Evolutionary conservation across 148 eudicot genomes (phyloP).

Genomic region (Nepenthes mirabilis): DNA sequence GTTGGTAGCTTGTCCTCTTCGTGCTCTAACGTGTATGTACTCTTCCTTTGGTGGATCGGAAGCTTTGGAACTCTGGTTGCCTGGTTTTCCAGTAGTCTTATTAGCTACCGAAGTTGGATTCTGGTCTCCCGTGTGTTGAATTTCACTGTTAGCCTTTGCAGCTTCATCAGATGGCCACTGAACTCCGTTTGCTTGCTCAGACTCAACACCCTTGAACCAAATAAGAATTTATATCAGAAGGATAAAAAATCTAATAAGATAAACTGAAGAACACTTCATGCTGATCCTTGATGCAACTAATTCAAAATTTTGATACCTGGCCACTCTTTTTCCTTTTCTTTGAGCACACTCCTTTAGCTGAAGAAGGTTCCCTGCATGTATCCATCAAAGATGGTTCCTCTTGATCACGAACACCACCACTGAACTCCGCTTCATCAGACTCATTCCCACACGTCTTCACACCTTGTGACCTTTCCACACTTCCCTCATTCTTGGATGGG

Average conservation of each 20-base stretch:
- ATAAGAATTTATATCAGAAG: background rate
- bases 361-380: conserved; percentile 17
- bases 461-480: conserved; percentile 27
- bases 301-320: conserved; percentile 31
- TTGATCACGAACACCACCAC: conserved; percentile 34
- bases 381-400: conserved; percentile 26
- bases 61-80: conserved; percentile 57
- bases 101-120: conserved; percentile 31
- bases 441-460: conserved; percentile 32
- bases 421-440: conserved; percentile 52
- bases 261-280: background rate
- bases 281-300: background rate
- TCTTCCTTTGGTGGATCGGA: conserved; percentile 69
- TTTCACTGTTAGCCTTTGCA: conserved; percentile 25
- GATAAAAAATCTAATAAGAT: background rate
- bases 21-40: conserved; percentile 86
- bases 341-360: conserved; percentile 24
- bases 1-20: conserved; percentile 98
- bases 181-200: conserved; percentile 31
- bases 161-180: conserved; percentile 32
- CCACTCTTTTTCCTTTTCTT: conserved; percentile 72
- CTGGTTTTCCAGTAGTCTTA: conserved; percentile 22
- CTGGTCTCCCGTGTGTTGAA: conserved; percentile 34
- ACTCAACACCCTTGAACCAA: conserved; percentile 37
- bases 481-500: conserved; percentile 28